Base-by-base conservation (phyloP, 805 yeast species). In the Candida pini region DNA sequence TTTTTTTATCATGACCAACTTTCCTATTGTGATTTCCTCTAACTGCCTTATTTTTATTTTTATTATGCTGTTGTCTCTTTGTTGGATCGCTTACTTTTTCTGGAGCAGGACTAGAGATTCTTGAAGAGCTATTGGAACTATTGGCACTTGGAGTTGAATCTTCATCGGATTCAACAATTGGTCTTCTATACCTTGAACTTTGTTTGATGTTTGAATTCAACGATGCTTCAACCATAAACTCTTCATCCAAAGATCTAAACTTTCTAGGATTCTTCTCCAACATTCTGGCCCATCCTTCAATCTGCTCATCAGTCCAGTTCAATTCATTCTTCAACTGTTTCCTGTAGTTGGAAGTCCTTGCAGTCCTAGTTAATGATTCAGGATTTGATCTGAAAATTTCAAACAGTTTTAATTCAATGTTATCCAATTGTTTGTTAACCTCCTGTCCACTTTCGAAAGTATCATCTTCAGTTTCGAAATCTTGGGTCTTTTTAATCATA, bases 201-300 rank as follows among this genome's bases (percentile, higher is more conserved):
- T 33, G 31, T 33, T 50, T 49, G 17, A 44, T 13, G 6, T 36
- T 30, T 5, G 41, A 31, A 36, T 58, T 58, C 26, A 53, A 35
- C 3, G 54, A 43, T 41, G 54, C 62, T n/a, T 46, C 51, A 39
- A 70, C 69, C 64, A 76, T 63, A 45, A 64, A 78, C 42, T 71
- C 71, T 34, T 78, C 81, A 48, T 84, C 94, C 37, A 84, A 53
- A 3, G 75, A 39, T 45, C 72, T 71, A 43, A 73, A 79, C 37
- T 83, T 66, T 28, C 66, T 65, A 1, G 92, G 87, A 28, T 78
- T 73, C 47, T 73, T 73, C 33, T 74, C 68, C 14, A 88, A 53
- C 81, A 83, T 81, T 36, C 82, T 63, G 1, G 81, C 81, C 97
- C 97, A 90, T 0, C 96, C 95, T 65, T 89, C 96, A 31, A 90